Evolutionary conservation across 1,139 yeast genomes (phyloP), one percentile per base, ranked within the genome.

Genomic region (Magnusiomyces fungicola): DNA sequence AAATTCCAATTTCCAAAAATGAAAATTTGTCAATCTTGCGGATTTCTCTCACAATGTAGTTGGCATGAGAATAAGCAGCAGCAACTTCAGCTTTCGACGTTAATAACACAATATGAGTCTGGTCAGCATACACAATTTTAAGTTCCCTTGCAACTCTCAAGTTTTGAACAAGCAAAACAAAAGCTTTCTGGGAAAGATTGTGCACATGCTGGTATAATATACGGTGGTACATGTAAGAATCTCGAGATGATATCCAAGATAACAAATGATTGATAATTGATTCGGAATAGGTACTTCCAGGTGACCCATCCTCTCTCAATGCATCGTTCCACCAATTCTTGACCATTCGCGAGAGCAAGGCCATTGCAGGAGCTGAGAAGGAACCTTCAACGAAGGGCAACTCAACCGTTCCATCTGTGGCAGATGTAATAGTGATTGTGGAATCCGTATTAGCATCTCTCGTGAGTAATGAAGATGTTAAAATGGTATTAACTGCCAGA

Each of bases 321-420:
- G 97, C 97, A 61, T 82, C 86, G 61, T 88, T 95, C 97, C 97
- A 92, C 96, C 97, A 88, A 40, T 76, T 81, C 59, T 83, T 87
- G 7, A 94, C 84, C 78, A 92, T 72, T 3, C 75, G 66, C 61
- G 95, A 78, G 53, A 94, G 73, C 0, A 84, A 83, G 16, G 74
- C 66, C 53, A 92, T 70, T 1, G 96, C 87, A 0, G 87, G 80
- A 0, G 81, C 74, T n/a, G 90, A 82, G 59, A 90, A 89, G 0
- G 95, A 78, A 79, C 79, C 43, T 75, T 78, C 21, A 78, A 62
- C 60, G 41, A 68, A 65, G 2, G 66, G 66, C 4, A 59, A 50
- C 33, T 43, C 45, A 30, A 43, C 45, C n/a, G 21, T 16, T 5
- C 45, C 45, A 5, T 57, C 62, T 10, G 53, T 54, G 21, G 53